phyloP scores from a whole-genome alignment of 306 rosid species.

The Luffa aegyptiaca region DNA sequence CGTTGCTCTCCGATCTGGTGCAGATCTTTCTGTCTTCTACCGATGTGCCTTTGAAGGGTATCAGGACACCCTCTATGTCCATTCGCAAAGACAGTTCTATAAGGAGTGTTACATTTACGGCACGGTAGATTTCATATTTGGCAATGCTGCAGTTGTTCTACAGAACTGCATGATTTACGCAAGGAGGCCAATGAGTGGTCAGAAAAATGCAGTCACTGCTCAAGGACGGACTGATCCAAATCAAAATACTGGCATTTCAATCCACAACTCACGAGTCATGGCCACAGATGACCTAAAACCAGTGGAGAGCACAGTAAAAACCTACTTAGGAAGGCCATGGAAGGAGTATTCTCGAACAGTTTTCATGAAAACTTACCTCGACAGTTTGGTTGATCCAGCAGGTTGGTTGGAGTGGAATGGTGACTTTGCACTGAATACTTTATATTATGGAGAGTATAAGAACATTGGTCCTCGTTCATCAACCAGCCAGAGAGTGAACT shows the following conservation, averaged over 20 bases:
- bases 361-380: constrained; percentile 23
- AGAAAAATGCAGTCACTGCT: constrained; percentile 33
- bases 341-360: constrained; percentile 39
- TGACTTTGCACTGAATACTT: constrained; percentile 30
- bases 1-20: constrained; percentile 43
- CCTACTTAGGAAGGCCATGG: constrained; percentile 49
- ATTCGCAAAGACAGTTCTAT: constrained; percentile 49
- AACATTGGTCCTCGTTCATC: constrained; percentile 37
- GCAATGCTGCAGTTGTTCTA: constrained; percentile 38
- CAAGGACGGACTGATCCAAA: constrained; percentile 45
- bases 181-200: constrained; percentile 30
- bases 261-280: constrained; percentile 33
- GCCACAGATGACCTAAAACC: constrained; percentile 24
- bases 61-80: constrained; percentile 53
- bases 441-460: constrained; percentile 48
- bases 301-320: constrained; percentile 17
- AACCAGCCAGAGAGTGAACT: constrained; percentile 29
- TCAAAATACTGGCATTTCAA: constrained; percentile 40
- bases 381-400: constrained; percentile 27
- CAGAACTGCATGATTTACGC: constrained; percentile 41
- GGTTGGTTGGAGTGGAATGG: constrained; percentile 57
- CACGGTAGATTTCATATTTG: constrained; percentile 50
- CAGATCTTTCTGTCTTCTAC: constrained; percentile 44
- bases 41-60: constrained; percentile 45
- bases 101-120: constrained; percentile 44